These are phyloP conservation scores for Acacia acuminata DNA, from an alignment of 306 rosid genomes.

Conservation along the genomic window DNA sequence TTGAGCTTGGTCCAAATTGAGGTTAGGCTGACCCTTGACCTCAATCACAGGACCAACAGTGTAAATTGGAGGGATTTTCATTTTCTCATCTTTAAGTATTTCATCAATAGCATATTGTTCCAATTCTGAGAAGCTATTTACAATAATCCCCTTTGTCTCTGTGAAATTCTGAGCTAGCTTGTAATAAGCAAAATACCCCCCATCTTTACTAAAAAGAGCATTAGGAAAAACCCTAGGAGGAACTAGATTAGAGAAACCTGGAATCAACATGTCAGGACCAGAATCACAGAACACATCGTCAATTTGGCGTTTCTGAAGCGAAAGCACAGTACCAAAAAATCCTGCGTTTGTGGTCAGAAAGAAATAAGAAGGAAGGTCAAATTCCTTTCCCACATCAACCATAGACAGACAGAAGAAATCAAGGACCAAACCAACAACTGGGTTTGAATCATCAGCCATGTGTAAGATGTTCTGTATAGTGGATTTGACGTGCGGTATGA, in stretches of 20 bases:
- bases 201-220: slow-evolving; percentile 38
- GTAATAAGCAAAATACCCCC: slow-evolving; percentile 47
- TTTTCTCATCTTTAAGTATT: slow-evolving; percentile 32
- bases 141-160: slow-evolving; percentile 59
- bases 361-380: slow-evolving; percentile 52
- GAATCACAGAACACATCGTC: slow-evolving; percentile 36
- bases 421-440: slow-evolving; percentile 44
- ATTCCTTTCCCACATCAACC: slow-evolving; percentile 51
- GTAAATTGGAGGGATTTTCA: slow-evolving; percentile 50
- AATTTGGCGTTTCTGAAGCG: slow-evolving; percentile 34
- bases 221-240: slow-evolving; percentile 47
- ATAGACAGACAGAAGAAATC: slow-evolving; percentile 53
- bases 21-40: slow-evolving; percentile 27
- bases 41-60: slow-evolving; percentile 62
- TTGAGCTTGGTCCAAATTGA: slow-evolving; percentile 39
- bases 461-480: slow-evolving; percentile 32
- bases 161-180: slow-evolving; percentile 42
- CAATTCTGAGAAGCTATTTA: slow-evolving; percentile 50
- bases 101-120: slow-evolving; percentile 44
- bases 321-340: slow-evolving; percentile 36
- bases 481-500: slow-evolving; percentile 37
- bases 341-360: slow-evolving; percentile 49
- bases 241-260: slow-evolving; percentile 45
- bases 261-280: slow-evolving; percentile 38
- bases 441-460: slow-evolving; percentile 21